Evolutionary conservation across 495 filamentous ascomycete genomes (phyloP).

Genomic region (Hyaloscypha bicolor): DNA sequence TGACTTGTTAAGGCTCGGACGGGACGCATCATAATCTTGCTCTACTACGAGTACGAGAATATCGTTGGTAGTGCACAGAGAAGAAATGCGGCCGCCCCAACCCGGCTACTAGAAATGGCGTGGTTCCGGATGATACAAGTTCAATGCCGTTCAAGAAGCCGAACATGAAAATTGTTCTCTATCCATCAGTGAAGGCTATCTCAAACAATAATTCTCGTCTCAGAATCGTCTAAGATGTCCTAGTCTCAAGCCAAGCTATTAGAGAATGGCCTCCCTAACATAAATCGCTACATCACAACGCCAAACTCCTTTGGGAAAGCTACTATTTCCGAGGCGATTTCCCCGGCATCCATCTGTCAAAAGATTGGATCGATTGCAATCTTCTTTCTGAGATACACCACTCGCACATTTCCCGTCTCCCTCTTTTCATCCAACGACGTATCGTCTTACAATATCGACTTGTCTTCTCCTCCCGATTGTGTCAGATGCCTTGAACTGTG

Average conservation of each 20-base stretch:
- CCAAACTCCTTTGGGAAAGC: constrained; percentile 21
- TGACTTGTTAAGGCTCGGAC: too few relatives aligned
- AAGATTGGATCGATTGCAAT: constrained; percentile 13
- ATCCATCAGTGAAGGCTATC: too few relatives aligned
- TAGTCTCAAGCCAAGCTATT: constrained; percentile 7
- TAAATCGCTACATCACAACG: constrained; percentile 24
- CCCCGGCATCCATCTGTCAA: constrained; percentile 10
- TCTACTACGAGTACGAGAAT: too few relatives aligned
- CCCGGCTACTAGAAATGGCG: not conserved
- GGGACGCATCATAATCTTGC: too few relatives aligned
- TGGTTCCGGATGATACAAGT: too few relatives aligned
- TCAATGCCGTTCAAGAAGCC: too few relatives aligned
- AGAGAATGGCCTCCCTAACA: constrained; percentile 23
- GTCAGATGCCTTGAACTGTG: too few relatives aligned
- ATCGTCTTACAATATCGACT: constrained; percentile 10
- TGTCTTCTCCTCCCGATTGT: constrained; percentile 22
- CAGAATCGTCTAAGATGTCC: not conserved
- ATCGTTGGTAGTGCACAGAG: not conserved
- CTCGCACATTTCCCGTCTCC: constrained; percentile 19
- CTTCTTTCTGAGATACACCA: constrained; percentile 24
- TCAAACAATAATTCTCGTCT: too few relatives aligned
- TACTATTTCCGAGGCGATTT: constrained; percentile 3
- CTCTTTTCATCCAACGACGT: constrained; percentile 18
- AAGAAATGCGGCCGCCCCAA: not conserved
- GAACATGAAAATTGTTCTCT: too few relatives aligned